Conservation (phyloP, 495 filamentous ascomycete genomes). For the Trichoderma gamsii region DNA sequence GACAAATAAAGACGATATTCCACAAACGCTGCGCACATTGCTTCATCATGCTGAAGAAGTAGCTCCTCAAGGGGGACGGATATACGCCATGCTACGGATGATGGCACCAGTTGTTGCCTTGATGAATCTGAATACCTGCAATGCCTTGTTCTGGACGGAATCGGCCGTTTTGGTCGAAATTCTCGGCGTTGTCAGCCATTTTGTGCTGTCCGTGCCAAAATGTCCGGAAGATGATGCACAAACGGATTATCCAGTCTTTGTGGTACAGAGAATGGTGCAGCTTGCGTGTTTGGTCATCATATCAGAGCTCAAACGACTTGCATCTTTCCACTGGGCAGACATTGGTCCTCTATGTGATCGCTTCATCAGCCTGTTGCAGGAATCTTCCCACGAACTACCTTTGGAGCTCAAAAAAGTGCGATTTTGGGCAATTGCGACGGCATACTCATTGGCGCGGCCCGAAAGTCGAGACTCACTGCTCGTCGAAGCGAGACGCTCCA, state of each 20-base stretch:
- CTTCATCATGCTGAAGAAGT: background rate
- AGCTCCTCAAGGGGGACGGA: background rate
- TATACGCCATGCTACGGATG: background rate
- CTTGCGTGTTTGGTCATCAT: constrained; percentile 6
- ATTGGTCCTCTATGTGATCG: background rate
- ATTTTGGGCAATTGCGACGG: background rate
- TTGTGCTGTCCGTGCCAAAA: background rate
- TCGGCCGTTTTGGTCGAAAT: background rate
- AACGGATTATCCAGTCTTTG: background rate
- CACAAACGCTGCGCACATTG: background rate
- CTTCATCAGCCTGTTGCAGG: background rate
- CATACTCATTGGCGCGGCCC: background rate
- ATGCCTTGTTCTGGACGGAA: background rate
- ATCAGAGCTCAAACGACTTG: background rate
- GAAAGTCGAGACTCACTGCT: background rate
- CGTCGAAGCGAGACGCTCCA: background rate
- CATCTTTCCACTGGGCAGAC: constrained; percentile 3
- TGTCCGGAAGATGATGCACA: background rate
- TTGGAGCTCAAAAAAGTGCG: background rate
- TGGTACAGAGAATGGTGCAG: constrained; percentile 9
- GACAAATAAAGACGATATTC: background rate
- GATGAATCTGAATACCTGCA: background rate
- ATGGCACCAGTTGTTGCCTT: background rate
- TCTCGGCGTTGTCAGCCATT: background rate
- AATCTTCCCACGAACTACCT: background rate